Percentiles rank a stretch among this genome's conserved stretches.
Evolutionary conservation across 2,329 filamentous ascomycete species (phyloP).

Genomic region (Exophiala calicioides): DNA sequence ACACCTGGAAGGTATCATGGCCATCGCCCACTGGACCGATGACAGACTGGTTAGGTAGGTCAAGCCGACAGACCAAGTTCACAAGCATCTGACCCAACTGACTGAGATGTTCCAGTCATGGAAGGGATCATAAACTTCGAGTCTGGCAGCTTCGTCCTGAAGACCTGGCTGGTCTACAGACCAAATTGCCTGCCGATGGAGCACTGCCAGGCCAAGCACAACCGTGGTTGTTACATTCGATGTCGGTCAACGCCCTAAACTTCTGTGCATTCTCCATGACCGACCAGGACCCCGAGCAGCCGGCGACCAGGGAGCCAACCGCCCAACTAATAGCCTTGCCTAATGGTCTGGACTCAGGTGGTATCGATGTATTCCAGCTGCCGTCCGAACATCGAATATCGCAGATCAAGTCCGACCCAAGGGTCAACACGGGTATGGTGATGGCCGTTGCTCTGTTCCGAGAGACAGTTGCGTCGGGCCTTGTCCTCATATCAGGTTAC

Average conservation of each 20-base stretch:
- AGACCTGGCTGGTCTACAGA: conserved; percentile 57
- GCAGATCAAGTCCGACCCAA: conserved; percentile 52
- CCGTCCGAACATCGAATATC: conserved; percentile 72
- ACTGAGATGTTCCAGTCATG: conserved; percentile 66
- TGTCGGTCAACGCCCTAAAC: conserved; percentile 90
- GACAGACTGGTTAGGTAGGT: conserved; percentile 81
- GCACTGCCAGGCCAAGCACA: conserved; percentile 49
- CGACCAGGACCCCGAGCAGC: conserved; percentile 34
- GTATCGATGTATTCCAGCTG: conserved; percentile 80
- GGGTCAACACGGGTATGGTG: conserved; percentile 66
- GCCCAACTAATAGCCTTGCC: conserved; percentile 70
- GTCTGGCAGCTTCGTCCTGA: conserved; percentile 81
- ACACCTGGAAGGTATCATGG: conserved; percentile 75
- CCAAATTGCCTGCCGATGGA: conserved; percentile 69
- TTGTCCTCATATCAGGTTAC: conserved; percentile 69
- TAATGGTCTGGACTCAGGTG: conserved; percentile 71
- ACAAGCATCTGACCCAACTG: neutral
- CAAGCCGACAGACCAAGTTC: too few relatives aligned
- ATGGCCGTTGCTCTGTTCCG: conserved; percentile 74
- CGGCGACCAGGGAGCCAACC: neutral
- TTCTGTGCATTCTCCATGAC: conserved; percentile 83
- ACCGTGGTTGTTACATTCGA: conserved; percentile 82
- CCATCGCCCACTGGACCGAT: conserved; percentile 68
- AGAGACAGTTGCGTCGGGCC: conserved; percentile 34
- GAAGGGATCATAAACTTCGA: conserved; percentile 80